phyloP scores from a whole-genome alignment of 2,329 filamentous ascomycete species.

The Reticulascus tulasneorum region DNA sequence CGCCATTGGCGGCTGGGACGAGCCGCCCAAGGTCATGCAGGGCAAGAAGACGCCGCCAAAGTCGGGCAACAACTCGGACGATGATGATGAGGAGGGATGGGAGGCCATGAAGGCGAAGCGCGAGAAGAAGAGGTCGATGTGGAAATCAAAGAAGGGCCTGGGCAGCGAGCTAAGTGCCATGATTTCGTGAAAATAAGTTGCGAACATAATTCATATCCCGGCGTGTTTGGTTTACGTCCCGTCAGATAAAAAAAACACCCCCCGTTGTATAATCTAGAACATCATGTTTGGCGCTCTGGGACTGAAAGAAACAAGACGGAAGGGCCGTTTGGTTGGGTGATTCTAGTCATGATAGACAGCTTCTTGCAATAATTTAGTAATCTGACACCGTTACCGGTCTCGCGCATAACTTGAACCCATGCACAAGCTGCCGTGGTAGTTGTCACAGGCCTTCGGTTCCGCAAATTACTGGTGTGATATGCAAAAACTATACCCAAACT shows the following conservation, averaged over 20 bases:
- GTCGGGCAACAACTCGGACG: slow-evolving; percentile 44
- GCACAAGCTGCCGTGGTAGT: too few relatives aligned
- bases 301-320: slow-evolving; percentile 7
- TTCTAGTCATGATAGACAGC: slow-evolving; percentile 11
- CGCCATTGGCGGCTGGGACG: slow-evolving; percentile 25
- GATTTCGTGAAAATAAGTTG: slow-evolving; percentile 29
- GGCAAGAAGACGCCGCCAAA: slow-evolving; percentile 34
- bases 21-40: slow-evolving; percentile 32
- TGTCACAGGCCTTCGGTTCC: too few relatives aligned
- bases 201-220: neutral
- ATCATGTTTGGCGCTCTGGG: slow-evolving; percentile 5
- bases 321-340: slow-evolving; percentile 5
- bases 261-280: slow-evolving; percentile 10
- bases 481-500: too few relatives aligned
- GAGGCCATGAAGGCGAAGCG: slow-evolving; percentile 66
- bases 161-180: slow-evolving; percentile 45
- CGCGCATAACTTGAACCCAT: too few relatives aligned
- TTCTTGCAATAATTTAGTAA: slow-evolving; percentile 13
- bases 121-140: slow-evolving; percentile 63
- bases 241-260: neutral
- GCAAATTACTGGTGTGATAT: too few relatives aligned
- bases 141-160: slow-evolving; percentile 58
- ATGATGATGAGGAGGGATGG: slow-evolving; percentile 66
- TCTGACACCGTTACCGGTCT: too few relatives aligned
- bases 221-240: slow-evolving; percentile 2